Evolutionary conservation across 2,329 filamentous ascomycete species (phyloP).

Genomic region (Cordyceps farinosa): DNA sequence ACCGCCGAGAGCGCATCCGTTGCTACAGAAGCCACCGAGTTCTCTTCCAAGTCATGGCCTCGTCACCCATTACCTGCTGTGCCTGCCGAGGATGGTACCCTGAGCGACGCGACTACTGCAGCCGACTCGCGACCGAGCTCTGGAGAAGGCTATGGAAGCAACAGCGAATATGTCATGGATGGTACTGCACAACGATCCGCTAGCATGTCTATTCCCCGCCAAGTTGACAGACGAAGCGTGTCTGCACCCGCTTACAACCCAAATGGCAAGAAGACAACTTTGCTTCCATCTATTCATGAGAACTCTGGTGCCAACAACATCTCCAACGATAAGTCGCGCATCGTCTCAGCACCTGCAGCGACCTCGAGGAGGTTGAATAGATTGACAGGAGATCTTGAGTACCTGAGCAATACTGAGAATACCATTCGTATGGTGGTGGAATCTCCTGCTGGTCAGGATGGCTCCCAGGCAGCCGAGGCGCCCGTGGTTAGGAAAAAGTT

Average conservation of each 20-base stretch:
- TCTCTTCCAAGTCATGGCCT: conserved; percentile 40
- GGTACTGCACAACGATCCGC: conserved; percentile 30
- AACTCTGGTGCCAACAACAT: conserved; percentile 27
- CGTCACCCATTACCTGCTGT: conserved; percentile 51
- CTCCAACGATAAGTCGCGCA: conserved; percentile 38
- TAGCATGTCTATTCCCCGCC: conserved; percentile 30
- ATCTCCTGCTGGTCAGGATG: conserved; percentile 41
- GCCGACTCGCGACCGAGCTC: conserved; percentile 25
- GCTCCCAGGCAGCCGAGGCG: conserved; percentile 34
- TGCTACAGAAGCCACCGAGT: conserved; percentile 28
- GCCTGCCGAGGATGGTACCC: conserved; percentile 30
- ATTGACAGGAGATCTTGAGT: conserved; percentile 39
- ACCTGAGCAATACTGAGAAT: conserved; percentile 44
- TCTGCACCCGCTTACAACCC: conserved; percentile 50
- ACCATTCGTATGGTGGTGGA: conserved; percentile 51
- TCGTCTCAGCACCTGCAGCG: conserved; percentile 45
- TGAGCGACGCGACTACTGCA: conserved; percentile 21
- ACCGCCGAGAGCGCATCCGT: conserved; percentile 34
- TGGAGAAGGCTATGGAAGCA: conserved; percentile 26
- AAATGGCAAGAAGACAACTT: conserved; percentile 34
- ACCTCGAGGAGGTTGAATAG: conserved; percentile 30
- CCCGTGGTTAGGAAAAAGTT: conserved; percentile 42
- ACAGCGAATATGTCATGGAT: conserved; percentile 22
- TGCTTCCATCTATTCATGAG: conserved; percentile 50
- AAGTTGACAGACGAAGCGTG: conserved; percentile 43